Percentiles rank a stretch among this genome's conserved stretches.
phyloP scores from a whole-genome alignment of 2,329 filamentous ascomycete species.

The Magnaporthales sp. region DNA sequence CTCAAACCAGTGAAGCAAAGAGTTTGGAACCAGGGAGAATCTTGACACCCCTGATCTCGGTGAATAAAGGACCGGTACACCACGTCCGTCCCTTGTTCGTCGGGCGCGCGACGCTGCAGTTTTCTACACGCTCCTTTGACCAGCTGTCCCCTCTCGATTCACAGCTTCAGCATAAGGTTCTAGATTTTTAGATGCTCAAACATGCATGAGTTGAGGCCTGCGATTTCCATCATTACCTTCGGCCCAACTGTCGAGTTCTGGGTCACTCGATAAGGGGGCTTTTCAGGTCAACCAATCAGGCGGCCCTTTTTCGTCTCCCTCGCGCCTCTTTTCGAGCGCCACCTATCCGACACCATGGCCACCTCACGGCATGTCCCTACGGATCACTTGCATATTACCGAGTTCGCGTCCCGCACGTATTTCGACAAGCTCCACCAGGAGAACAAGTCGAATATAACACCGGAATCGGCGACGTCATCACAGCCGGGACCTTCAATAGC shows the following conservation, averaged over 20 bases:
- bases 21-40: background rate
- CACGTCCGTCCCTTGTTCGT: background rate
- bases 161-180: background rate
- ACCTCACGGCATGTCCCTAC: slow-evolving; percentile 29
- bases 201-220: slow-evolving; percentile 19
- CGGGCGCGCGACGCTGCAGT: background rate
- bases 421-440: slow-evolving; percentile 52
- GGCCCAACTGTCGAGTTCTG: slow-evolving; percentile 8
- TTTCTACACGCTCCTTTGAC: background rate
- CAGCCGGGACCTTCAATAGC: slow-evolving; percentile 16
- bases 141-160: background rate
- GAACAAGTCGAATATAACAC: slow-evolving; percentile 30
- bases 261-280: slow-evolving; percentile 12
- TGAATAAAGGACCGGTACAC: background rate
- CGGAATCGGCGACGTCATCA: slow-evolving; percentile 13
- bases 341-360: slow-evolving; percentile 9
- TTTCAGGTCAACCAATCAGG: background rate
- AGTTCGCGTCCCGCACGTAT: slow-evolving; percentile 58
- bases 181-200: slow-evolving; percentile 17
- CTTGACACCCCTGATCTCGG: background rate
- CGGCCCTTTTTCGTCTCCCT: background rate
- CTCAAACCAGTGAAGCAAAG: background rate
- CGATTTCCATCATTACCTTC: slow-evolving; percentile 12
- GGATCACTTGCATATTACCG: slow-evolving; percentile 55
- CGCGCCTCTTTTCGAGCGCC: background rate